Conservation (phyloP, 1,284 basidiomycete genomes). For the Tremellales sp. region DNA sequence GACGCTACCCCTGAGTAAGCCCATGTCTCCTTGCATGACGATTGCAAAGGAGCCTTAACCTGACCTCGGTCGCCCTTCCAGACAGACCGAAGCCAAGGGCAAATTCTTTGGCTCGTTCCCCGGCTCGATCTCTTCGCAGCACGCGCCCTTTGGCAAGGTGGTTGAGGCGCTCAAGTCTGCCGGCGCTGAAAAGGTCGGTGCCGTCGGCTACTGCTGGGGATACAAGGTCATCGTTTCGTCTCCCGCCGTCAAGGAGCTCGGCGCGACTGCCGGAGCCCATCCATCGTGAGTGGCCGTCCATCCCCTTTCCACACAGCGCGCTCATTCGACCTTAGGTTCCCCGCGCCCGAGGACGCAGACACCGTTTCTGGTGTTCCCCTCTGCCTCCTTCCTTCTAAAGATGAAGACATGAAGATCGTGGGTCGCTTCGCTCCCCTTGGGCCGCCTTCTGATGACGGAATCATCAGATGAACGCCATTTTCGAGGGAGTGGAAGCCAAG, state of each 20-base stretch:
- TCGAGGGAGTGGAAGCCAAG: slow-evolving; percentile 40
- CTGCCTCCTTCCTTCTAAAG: slow-evolving; percentile 48
- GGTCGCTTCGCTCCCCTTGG: slow-evolving; percentile 7
- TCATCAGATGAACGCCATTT: slow-evolving; percentile 31
- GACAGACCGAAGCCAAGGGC: slow-evolving; percentile 10
- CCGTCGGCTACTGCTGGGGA: slow-evolving; percentile 50
- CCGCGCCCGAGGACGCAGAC: slow-evolving; percentile 45
- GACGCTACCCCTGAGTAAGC: neutral
- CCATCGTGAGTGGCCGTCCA: slow-evolving; percentile 39
- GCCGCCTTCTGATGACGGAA: neutral
- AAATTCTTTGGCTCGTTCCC: slow-evolving; percentile 40
- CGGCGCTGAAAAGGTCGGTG: slow-evolving; percentile 41
- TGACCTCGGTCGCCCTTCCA: too few relatives aligned
- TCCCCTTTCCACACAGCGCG: neutral
- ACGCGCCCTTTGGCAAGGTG: slow-evolving; percentile 33
- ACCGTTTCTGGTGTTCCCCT: slow-evolving; percentile 40
- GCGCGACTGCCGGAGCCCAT: slow-evolving; percentile 38
- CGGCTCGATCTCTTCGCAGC: slow-evolving; percentile 32
- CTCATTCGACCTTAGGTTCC: slow-evolving; percentile 28
- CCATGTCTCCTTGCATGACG: too few relatives aligned
- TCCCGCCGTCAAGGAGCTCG: slow-evolving; percentile 22
- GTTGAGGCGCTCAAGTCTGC: slow-evolving; percentile 38
- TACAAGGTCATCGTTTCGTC: slow-evolving; percentile 33
- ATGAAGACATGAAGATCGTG: slow-evolving; percentile 47
- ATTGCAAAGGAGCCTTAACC: too few relatives aligned